phyloP scores from a whole-genome alignment of 2,329 filamentous ascomycete genomes.

The Pyrenochaeta sp. region DNA sequence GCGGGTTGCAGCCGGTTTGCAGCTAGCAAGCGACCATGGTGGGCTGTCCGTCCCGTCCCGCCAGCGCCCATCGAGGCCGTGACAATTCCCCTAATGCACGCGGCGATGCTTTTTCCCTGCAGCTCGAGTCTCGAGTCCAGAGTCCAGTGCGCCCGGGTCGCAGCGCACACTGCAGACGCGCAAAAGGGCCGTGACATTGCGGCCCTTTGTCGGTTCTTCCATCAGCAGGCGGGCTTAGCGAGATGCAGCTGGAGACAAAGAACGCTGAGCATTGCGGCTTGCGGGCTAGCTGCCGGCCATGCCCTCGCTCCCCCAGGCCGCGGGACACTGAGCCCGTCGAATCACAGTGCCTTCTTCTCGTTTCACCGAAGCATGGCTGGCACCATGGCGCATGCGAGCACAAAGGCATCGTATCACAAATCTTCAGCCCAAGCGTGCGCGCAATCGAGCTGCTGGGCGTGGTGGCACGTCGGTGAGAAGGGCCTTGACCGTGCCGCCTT shows the following conservation, averaged over 20 bases:
- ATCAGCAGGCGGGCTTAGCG: neutral
- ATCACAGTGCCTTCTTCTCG: slow-evolving; percentile 1
- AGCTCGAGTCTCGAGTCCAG: too few relatives aligned
- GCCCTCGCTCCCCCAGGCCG: slow-evolving; percentile 1
- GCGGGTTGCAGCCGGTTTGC: slow-evolving; percentile 1
- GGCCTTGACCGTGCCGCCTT: neutral
- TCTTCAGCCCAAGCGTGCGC: slow-evolving; percentile 1
- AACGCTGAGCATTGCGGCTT: neutral
- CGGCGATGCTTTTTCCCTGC: neutral
- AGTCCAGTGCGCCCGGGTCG: too few relatives aligned
- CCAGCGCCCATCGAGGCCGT: too few relatives aligned
- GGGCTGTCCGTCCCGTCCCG: neutral
- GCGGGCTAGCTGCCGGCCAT: neutral
- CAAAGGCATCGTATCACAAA: slow-evolving; percentile 2
- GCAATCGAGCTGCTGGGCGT: neutral
- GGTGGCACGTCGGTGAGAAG: neutral
- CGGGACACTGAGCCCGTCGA: neutral
- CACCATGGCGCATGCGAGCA: slow-evolving; percentile 4
- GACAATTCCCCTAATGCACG: neutral
- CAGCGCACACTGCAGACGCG: too few relatives aligned
- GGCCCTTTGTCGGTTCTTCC: neutral
- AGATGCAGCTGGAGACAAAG: neutral
- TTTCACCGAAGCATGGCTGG: neutral
- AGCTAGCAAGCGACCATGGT: neutral
- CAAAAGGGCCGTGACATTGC: too few relatives aligned